Conservation (phyloP, 805 yeast genomes). For the Torulaspora delbrueckii region DNA sequence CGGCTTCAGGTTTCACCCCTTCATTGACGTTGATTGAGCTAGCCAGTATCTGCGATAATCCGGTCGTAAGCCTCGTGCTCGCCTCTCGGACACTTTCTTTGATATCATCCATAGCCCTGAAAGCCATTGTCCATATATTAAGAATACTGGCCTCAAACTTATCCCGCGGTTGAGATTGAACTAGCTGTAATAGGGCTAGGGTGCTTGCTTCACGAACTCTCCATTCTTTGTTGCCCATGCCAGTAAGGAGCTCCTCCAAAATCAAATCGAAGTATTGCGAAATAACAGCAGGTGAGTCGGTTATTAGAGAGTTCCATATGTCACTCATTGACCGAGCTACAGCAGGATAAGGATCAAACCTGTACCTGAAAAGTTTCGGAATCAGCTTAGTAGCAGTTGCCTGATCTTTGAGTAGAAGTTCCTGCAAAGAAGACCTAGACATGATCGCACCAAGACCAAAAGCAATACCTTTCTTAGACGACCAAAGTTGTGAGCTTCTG, state of each 20-base stretch:
- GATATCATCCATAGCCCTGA: conserved; percentile 87
- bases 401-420: conserved; percentile 50
- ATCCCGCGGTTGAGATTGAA: conserved; percentile 53
- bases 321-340: conserved; percentile 82
- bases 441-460: conserved; percentile 85
- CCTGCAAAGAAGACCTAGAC: conserved; percentile 69
- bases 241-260: conserved; percentile 53
- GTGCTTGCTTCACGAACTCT: conserved; percentile 86
- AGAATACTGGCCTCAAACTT: conserved; percentile 50
- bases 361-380: conserved; percentile 78
- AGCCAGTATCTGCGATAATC: conserved; percentile 58
- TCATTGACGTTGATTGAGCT: conserved; percentile 47
- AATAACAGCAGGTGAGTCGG: conserved; percentile 51
- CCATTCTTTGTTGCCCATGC: conserved; percentile 87
- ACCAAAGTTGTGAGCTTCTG: conserved; percentile 82
- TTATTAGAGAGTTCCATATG: conserved; percentile 73
- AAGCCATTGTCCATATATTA: conserved; percentile 81
- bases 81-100: conserved; percentile 88
- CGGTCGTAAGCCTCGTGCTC: conserved; percentile 63
- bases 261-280: conserved; percentile 53
- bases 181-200: conserved; percentile 60
- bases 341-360: conserved; percentile 73
- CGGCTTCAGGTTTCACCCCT: conserved; percentile 38
- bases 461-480: conserved; percentile 89
- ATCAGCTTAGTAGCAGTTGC: conserved; percentile 56